phyloP scores from a whole-genome alignment of 2,329 filamentous ascomycete genomes.

The Elsinoe necatrix region DNA sequence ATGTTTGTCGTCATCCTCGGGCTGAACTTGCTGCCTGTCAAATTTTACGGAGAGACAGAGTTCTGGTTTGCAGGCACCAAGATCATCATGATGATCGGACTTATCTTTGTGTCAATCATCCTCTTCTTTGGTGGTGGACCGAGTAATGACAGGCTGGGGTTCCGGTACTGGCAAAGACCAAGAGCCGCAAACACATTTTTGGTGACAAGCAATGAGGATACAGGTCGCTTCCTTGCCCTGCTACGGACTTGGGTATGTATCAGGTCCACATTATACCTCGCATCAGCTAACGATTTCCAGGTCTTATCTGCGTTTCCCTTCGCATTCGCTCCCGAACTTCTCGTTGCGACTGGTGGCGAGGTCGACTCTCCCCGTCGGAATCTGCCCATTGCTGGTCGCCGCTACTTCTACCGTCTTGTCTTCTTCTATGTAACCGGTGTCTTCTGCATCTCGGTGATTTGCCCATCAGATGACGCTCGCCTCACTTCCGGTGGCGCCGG shows the following conservation, averaged over 20 bases:
- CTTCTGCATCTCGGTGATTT: conserved; percentile 53
- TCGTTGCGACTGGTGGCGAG: conserved; percentile 49
- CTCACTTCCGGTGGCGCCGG: conserved; percentile 47
- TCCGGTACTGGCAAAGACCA: conserved; percentile 44
- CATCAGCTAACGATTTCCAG: not conserved
- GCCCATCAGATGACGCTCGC: conserved; percentile 44
- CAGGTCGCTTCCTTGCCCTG: conserved; percentile 45
- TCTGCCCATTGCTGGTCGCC: conserved; percentile 50
- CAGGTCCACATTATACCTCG: too few species aligned
- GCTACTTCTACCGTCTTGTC: conserved; percentile 54
- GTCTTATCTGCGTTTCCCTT: conserved; percentile 47
- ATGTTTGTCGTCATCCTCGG: conserved; percentile 34
- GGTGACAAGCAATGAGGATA: conserved; percentile 32
- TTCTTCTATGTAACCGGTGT: conserved; percentile 53
- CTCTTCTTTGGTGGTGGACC: conserved; percentile 51
- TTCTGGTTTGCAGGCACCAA: conserved; percentile 46
- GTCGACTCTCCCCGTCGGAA: conserved; percentile 51
- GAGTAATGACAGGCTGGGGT: conserved; percentile 42
- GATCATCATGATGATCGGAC: conserved; percentile 43
- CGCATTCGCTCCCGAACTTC: conserved; percentile 47
- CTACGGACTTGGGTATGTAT: conserved; percentile 38
- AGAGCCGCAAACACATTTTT: conserved; percentile 43
- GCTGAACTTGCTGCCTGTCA: conserved; percentile 42
- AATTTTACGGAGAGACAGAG: conserved; percentile 45
- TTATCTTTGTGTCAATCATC: conserved; percentile 46